Conservation (phyloP, 805 yeast genomes). For the Kodamaea leandrae region DNA sequence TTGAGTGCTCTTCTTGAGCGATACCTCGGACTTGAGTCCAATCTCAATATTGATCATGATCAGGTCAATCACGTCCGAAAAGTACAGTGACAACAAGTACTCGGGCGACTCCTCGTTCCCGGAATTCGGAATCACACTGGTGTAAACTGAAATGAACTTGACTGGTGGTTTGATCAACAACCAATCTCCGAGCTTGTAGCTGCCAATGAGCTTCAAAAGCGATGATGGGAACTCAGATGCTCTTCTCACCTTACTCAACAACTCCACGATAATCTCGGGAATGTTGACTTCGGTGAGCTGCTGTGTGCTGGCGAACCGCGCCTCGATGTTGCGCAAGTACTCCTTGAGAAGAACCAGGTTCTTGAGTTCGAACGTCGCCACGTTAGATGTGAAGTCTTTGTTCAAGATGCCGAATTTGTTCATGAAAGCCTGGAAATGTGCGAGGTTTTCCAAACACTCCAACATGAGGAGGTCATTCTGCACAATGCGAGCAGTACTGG, state of each 20-base stretch:
- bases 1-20: slow-evolving; percentile 43
- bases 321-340: slow-evolving; percentile 54
- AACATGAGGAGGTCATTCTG: slow-evolving; percentile 29
- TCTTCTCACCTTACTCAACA: slow-evolving; percentile 63
- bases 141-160: slow-evolving; percentile 42
- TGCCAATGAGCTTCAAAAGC: slow-evolving; percentile 47
- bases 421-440: slow-evolving; percentile 21
- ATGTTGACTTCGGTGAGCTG: slow-evolving; percentile 70
- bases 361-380: slow-evolving; percentile 17
- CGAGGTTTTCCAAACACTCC: slow-evolving; percentile 46
- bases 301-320: slow-evolving; percentile 43
- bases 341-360: slow-evolving; percentile 49
- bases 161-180: slow-evolving; percentile 59
- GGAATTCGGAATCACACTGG: slow-evolving; percentile 45
- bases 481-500: slow-evolving; percentile 13
- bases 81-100: slow-evolving; percentile 60
- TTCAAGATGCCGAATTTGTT: slow-evolving; percentile 9
- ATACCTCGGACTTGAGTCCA: slow-evolving; percentile 42
- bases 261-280: slow-evolving; percentile 68
- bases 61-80: slow-evolving; percentile 77
- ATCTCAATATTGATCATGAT: slow-evolving; percentile 64
- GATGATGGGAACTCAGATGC: slow-evolving; percentile 61
- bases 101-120: slow-evolving; percentile 39
- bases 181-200: slow-evolving; percentile 64
- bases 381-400: slow-evolving; percentile 12